Conservation (phyloP, 805 yeast species). For the Candida sakaeoensis region DNA sequence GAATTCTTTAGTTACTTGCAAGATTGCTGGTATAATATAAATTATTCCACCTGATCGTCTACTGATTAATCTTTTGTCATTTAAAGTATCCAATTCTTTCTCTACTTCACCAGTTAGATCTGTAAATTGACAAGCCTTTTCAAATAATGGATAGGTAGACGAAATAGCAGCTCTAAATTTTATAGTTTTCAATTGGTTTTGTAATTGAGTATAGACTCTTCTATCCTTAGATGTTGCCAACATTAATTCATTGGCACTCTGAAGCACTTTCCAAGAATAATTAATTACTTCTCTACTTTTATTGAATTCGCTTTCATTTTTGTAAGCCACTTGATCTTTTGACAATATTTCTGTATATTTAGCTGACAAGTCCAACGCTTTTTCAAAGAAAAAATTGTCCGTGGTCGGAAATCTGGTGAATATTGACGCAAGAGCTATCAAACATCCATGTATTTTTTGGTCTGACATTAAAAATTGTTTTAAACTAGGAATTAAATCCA, state of each 20-base stretch:
- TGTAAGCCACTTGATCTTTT: slow-evolving; percentile 4
- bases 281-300: slow-evolving; percentile 46
- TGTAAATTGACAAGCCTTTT: slow-evolving; percentile 27
- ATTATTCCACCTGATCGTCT: slow-evolving; percentile 95
- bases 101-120: slow-evolving; percentile 55
- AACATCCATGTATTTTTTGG: slow-evolving; percentile 5
- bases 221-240: slow-evolving; percentile 35
- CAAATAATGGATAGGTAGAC: slow-evolving; percentile 78
- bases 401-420: background rate
- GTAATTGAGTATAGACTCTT: slow-evolving; percentile 51
- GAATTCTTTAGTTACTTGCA: slow-evolving; percentile 20
- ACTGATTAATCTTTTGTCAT: slow-evolving; percentile 49
- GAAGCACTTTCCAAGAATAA: slow-evolving; percentile 79
- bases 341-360: slow-evolving; percentile 1
- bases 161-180: slow-evolving; percentile 92
- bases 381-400: background rate
- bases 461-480: background rate
- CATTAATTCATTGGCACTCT: slow-evolving; percentile 64
- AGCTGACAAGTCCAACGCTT: slow-evolving; percentile 3
- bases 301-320: slow-evolving; percentile 5
- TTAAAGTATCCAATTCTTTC: slow-evolving; percentile 2
- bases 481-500: slow-evolving; percentile 46
- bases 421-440: slow-evolving; percentile 4
- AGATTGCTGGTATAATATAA: slow-evolving; percentile 65
- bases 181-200: slow-evolving; percentile 66